Conservation (phyloP, 768 basidiomycete genomes). For the Lactarius akahatsu region DNA sequence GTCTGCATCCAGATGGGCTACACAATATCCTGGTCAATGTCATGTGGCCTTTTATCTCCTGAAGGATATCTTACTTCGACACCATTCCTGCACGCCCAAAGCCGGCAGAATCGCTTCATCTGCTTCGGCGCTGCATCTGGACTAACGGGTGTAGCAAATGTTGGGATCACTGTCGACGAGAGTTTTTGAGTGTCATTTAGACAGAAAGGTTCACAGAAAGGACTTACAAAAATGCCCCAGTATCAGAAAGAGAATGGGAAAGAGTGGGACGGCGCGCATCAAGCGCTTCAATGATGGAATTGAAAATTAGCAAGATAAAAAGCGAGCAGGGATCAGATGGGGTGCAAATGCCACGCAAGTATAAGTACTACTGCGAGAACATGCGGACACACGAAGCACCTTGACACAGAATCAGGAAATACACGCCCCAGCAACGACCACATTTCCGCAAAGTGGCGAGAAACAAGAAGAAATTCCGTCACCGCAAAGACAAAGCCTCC, state of each 20-base stretch:
- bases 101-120: background rate
- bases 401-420: background rate
- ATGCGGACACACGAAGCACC: background rate
- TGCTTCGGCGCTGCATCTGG: background rate
- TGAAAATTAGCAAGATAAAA: background rate
- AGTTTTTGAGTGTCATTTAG: background rate
- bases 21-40: background rate
- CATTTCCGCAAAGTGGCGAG: background rate
- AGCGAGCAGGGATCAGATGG: background rate
- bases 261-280: slow-evolving; percentile 5
- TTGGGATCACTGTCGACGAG: background rate
- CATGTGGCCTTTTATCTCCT: background rate
- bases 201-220: background rate
- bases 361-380: slow-evolving; percentile 15
- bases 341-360: background rate
- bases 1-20: background rate
- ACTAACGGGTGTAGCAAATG: background rate
- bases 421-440: background rate
- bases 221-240: slow-evolving; percentile 11
- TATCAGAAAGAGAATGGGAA: background rate
- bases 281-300: background rate
- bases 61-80: slow-evolving; percentile 5
- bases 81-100: background rate
- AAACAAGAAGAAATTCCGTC: background rate
- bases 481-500: slow-evolving; percentile 3